Percentiles rank a stretch among this genome's conserved stretches.
These are phyloP conservation scores for Gastrolobium bilobum DNA, from an alignment of 306 rosid species.

Conservation along the genomic window DNA sequence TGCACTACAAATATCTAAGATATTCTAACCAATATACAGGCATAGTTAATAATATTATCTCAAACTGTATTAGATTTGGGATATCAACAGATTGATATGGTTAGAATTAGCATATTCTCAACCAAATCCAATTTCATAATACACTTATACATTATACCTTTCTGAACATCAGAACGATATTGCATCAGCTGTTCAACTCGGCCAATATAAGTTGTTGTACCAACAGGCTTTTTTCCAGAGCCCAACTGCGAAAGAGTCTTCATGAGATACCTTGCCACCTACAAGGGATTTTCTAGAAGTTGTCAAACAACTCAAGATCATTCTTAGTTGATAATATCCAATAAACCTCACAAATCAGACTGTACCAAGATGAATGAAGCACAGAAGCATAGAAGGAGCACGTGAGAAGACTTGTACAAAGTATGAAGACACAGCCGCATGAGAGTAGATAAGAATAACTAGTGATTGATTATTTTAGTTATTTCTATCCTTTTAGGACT, in stretches of 20 bases:
- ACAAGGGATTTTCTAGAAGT: conserved; percentile 34
- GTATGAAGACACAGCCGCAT: conserved; percentile 27
- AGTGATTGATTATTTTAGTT: conserved; percentile 19
- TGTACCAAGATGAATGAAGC: conserved; percentile 19
- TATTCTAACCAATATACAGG: conserved; percentile 5
- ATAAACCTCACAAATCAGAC: conserved; percentile 27
- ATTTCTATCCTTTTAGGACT: conserved; percentile 16
- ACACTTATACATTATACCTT: conserved; percentile 82
- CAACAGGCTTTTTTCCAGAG: conserved; percentile 84
- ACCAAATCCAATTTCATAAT: conserved; percentile 32
- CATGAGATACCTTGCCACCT: conserved; percentile 96
- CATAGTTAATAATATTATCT: conserved; percentile 28
- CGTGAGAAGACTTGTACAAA: conserved; percentile 27
- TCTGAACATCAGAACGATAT: conserved; percentile 64
- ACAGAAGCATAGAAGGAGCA: conserved; percentile 19
- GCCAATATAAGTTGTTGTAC: conserved; percentile 90
- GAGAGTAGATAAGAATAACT: conserved; percentile 9
- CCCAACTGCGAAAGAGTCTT: conserved; percentile 87
- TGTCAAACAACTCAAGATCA: conserved; percentile 40
- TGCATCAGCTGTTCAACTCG: conserved; percentile 73
- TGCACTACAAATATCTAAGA: conserved; percentile 33
- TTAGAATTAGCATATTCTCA: conserved; percentile 19
- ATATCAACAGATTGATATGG: conserved; percentile 36
- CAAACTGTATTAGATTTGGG: conserved; percentile 21
- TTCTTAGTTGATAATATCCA: conserved; percentile 25